Percentiles rank a stretch among this genome's conserved stretches.
phyloP scores from a whole-genome alignment of 345 rosid genomes.

The Eucalyptus camaldulensis region DNA sequence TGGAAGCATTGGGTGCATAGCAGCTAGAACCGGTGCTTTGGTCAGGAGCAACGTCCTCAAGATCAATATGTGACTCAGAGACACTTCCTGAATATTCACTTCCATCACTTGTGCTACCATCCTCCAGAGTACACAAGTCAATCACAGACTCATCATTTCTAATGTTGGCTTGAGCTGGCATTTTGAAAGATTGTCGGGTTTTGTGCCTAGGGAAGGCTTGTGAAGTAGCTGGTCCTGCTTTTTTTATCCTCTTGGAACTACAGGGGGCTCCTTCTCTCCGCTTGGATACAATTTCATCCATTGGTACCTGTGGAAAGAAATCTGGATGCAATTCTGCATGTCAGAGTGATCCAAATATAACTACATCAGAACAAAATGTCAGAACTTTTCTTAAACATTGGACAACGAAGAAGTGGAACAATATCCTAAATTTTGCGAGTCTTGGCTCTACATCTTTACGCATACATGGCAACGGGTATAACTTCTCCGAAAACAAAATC shows the following conservation, averaged over 20 bases:
- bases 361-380: neutral
- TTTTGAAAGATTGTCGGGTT: neutral
- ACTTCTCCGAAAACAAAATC: neutral
- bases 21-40: neutral
- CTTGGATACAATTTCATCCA: neutral
- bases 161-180: neutral
- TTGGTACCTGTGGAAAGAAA: neutral
- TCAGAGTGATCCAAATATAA: neutral
- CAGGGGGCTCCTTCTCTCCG: neutral
- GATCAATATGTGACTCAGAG: neutral
- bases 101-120: neutral
- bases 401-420: neutral
- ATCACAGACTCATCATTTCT: neutral
- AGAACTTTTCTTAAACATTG: neutral
- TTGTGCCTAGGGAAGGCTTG: neutral
- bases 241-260: neutral
- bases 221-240: neutral
- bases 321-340: neutral
- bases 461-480: neutral
- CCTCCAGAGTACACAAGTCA: neutral
- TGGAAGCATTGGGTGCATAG: neutral
- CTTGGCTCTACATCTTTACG: neutral
- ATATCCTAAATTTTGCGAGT: neutral
- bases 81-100: neutral
- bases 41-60: neutral